Conservation (phyloP, 768 basidiomycete species). For the Kwoniella dejecticola region DNA sequence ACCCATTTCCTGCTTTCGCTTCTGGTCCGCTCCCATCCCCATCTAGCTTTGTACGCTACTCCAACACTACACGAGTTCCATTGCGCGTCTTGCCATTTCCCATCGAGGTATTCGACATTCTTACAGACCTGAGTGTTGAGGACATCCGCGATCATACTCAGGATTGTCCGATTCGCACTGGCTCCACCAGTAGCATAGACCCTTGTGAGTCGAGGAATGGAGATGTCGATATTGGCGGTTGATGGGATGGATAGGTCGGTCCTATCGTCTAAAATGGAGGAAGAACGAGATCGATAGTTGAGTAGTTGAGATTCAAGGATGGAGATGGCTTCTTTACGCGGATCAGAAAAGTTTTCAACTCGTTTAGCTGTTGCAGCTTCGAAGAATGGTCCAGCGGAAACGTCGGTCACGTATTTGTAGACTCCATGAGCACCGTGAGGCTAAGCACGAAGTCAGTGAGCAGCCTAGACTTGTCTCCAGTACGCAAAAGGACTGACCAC, state of each 20-base stretch:
- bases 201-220: slow-evolving; percentile 59
- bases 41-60: slow-evolving; percentile 48
- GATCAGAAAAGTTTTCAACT: slow-evolving; percentile 37
- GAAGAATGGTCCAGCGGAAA: slow-evolving; percentile 14
- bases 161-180: slow-evolving; percentile 70
- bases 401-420: slow-evolving; percentile 55
- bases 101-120: slow-evolving; percentile 37
- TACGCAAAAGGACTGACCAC: slow-evolving; percentile 57
- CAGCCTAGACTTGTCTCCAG: neutral
- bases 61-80: slow-evolving; percentile 51
- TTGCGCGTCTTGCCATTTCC: slow-evolving; percentile 33
- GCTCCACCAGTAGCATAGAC: slow-evolving; percentile 79
- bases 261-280: slow-evolving; percentile 59
- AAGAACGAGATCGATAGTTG: slow-evolving; percentile 72
- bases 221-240: slow-evolving; percentile 8
- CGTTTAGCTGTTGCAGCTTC: slow-evolving; percentile 17
- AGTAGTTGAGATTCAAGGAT: slow-evolving; percentile 83
- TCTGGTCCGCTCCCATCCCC: slow-evolving; percentile 44
- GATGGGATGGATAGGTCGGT: slow-evolving; percentile 23
- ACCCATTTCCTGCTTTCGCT: slow-evolving; percentile 27
- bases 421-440: slow-evolving; percentile 75
- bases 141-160: slow-evolving; percentile 76
- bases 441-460: slow-evolving; percentile 13
- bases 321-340: slow-evolving; percentile 63
- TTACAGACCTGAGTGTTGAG: slow-evolving; percentile 72